Percentiles rank a stretch among this genome's conserved stretches.
Evolutionary conservation across 2,329 filamentous ascomycete species (phyloP).

Genomic region (Exophiala lecanii-corni): DNA sequence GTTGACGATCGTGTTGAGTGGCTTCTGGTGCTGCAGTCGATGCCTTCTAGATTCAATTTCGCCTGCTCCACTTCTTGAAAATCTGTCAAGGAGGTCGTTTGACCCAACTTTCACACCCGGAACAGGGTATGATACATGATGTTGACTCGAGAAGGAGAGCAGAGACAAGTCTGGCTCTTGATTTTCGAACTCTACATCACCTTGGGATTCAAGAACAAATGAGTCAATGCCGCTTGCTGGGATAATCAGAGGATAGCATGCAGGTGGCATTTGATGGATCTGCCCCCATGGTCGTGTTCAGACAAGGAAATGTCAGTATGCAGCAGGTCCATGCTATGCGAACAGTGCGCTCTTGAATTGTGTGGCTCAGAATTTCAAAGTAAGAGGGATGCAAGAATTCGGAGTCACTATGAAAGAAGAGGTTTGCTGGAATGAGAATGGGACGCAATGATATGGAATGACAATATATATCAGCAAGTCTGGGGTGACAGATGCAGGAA

Average conservation of each 20-base stretch:
- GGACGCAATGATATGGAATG: constrained; percentile 1
- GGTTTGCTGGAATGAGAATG: constrained; percentile 6
- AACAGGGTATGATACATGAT: neutral
- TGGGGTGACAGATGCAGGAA: neutral
- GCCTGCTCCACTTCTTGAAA: neutral
- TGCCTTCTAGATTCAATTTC: neutral
- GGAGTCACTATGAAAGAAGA: constrained; percentile 14
- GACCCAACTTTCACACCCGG: constrained; percentile 18
- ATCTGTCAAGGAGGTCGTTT: constrained; percentile 16
- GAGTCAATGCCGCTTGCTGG: constrained; percentile 42
- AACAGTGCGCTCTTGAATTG: constrained; percentile 12
- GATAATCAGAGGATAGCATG: constrained; percentile 30
- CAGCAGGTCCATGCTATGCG: constrained; percentile 15
- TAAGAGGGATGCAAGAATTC: constrained; percentile 10
- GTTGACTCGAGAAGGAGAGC: neutral
- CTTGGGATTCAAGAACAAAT: constrained; percentile 32
- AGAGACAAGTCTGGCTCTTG: constrained; percentile 12
- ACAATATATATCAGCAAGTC: constrained; percentile 10
- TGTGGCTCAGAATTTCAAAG: too few relatives aligned
- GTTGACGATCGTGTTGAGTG: constrained; percentile 1
- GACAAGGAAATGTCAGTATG: constrained; percentile 12
- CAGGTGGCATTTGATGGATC: neutral
- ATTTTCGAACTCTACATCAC: constrained; percentile 19
- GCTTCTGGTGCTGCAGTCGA: constrained; percentile 3
- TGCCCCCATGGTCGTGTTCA: neutral